Base-by-base conservation (phyloP, 2,329 filamentous ascomycete genomes). In the Raffaelea ambrosiae region DNA sequence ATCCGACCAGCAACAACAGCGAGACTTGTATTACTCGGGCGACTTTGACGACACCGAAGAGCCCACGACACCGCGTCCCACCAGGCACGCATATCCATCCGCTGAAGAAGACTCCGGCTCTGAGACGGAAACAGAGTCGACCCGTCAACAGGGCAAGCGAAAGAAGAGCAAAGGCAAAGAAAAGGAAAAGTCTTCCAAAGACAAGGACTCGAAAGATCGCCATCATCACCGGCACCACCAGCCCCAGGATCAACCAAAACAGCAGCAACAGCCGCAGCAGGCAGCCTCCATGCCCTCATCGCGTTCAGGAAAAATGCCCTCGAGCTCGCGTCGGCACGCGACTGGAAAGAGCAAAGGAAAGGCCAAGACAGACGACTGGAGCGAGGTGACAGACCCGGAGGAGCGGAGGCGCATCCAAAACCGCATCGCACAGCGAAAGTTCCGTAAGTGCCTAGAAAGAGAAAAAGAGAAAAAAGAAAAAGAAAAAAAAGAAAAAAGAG, bases 381-480 rank as follows among this genome's bases (percentile, higher is more conserved):
- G 76, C 23, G 75, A 82, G 0, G 73, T 88, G 40, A 77, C 76
- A 7, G 83, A 88, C 55, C 82, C 83, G 0, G 80, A 81, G 51
- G 82, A 87, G 66, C 74, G 85, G 59, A 72, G 85, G 53, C 81
- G 83, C 51, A 84, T 88, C 44, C 85, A 89, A 61, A 89, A 89
- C 61, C 77, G 83, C 47, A 76, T 88, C 51, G 84, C 84, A 2
- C 85, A 88, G 58, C 74, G 84, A 55, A 87, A 87, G 57, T 88
- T 87, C 56, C 75, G 85, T 88, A 73, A n/a, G 50, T 48, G n/a
- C n/a, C n/a, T n/a, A 59, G 82, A 68, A 29, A 13, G 13, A 29
- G 26, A 29, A 7, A 29, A 29, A 29, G 13, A 13, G 7, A 29
- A 29, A 29, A 13, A 29, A 13, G 7, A 7, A 29, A 29, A 29